Evolutionary conservation across 2,329 filamentous ascomycete species (phyloP).

Genomic region (Diaporthe vaccinii): DNA sequence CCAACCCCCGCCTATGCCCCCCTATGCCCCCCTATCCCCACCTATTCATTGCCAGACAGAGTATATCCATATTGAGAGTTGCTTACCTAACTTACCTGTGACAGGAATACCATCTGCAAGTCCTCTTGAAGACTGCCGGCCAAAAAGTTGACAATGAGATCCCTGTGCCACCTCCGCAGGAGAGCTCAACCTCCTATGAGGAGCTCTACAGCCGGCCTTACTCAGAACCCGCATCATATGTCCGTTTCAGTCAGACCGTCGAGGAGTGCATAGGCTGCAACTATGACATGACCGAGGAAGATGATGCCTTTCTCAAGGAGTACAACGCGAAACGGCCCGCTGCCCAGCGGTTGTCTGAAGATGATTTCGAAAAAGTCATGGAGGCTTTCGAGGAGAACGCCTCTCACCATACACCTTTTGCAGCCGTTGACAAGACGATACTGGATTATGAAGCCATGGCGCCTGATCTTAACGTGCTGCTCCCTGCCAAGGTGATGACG

Average conservation of each 20-base stretch:
- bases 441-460: slow-evolving; percentile 84
- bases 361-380: slow-evolving; percentile 95
- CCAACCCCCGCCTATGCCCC: background rate
- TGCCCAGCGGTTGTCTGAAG: slow-evolving; percentile 80
- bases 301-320: slow-evolving; percentile 85
- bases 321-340: slow-evolving; percentile 83
- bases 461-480: slow-evolving; percentile 70
- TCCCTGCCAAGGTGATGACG: slow-evolving; percentile 57
- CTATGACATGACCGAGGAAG: slow-evolving; percentile 95
- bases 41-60: background rate
- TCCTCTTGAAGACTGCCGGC: slow-evolving; percentile 73
- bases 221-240: slow-evolving; percentile 90
- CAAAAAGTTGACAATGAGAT: slow-evolving; percentile 72
- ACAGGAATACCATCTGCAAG: slow-evolving; percentile 96
- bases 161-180: slow-evolving; percentile 74
- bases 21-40: background rate
- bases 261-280: slow-evolving; percentile 89
- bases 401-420: slow-evolving; percentile 86
- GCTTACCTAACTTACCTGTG: slow-evolving; percentile 49
- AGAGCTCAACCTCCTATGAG: slow-evolving; percentile 82
- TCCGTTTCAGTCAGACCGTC: slow-evolving; percentile 97
- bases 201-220: slow-evolving; percentile 85
- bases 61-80: background rate
- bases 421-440: slow-evolving; percentile 88
- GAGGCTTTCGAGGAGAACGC: slow-evolving; percentile 94